Evolutionary conservation across 345 rosid genomes (phyloP).

Genomic region (Dovyalis caffra): DNA sequence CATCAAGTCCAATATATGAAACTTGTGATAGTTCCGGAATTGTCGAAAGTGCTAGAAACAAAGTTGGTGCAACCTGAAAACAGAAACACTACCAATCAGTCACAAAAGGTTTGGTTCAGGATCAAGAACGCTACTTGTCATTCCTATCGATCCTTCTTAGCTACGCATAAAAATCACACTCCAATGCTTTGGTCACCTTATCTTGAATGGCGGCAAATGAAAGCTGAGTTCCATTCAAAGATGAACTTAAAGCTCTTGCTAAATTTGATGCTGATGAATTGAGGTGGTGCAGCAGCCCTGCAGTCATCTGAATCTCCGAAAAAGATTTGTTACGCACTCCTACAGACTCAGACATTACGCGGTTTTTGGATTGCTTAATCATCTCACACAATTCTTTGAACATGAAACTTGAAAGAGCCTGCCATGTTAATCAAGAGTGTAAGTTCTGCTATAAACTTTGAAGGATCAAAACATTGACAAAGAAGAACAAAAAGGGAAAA

Average conservation of each 20-base stretch:
- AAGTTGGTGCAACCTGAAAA: slow-evolving; percentile 38
- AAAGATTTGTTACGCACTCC: slow-evolving; percentile 2
- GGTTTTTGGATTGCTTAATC: slow-evolving; percentile 12
- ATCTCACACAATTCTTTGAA: slow-evolving; percentile 17
- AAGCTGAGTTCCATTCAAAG: slow-evolving; percentile 32
- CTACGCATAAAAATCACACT: not conserved
- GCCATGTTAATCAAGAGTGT: not conserved
- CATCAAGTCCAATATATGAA: slow-evolving; percentile 35
- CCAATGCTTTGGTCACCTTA: slow-evolving; percentile 17
- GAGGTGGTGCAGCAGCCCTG: slow-evolving; percentile 21
- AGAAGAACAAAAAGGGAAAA: not conserved
- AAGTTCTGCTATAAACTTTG: not conserved
- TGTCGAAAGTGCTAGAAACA: slow-evolving; percentile 37
- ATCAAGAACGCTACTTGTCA: too few species aligned
- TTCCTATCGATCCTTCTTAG: too few species aligned
- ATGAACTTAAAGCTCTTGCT: slow-evolving; percentile 32
- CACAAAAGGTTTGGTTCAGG: too few species aligned
- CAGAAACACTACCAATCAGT: not conserved
- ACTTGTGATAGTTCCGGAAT: slow-evolving; percentile 27
- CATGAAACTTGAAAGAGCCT: slow-evolving; percentile 26
- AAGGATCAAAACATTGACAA: not conserved
- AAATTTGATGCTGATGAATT: slow-evolving; percentile 35
- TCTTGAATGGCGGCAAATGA: slow-evolving; percentile 25
- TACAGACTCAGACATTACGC: slow-evolving; percentile 1
- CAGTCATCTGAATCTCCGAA: slow-evolving; percentile 28